Evolutionary conservation across 1,139 yeast genomes (phyloP), one percentile per base, ranked within the genome.

Genomic region (Chernovozyma aurita): DNA sequence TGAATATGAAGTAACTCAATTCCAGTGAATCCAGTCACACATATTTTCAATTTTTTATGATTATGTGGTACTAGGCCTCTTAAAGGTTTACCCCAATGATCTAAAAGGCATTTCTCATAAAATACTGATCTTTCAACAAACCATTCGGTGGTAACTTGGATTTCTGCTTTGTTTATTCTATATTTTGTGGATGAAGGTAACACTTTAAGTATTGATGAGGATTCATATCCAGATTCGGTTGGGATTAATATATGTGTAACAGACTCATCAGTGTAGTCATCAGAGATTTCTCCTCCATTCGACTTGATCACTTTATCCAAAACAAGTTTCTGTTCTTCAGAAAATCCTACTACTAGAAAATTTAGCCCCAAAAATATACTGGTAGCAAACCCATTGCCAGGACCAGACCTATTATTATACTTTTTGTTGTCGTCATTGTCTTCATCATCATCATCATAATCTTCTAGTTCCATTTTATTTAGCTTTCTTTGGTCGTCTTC

Each of bases 1-100:
- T 75, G 78, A 8, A 86, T 50, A 58, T 90, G 97, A 30, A 86
- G 61, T 21, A 81, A 63, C 53, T 90, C 97, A 14, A 87, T 78
- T 0, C 95, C 97, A 11, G 78, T 72, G 50, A 85, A 90, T 4
- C 97, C 97, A 1, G 94, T 76, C 2, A 85, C 68, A 42, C 85
- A 75, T 1, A 88, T 65, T 33, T 70, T 70, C 43, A 80, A 60
- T 9, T 61, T 57, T 14, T 48, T 48, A 3, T 8, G 13, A 4
- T 54, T 61, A 9, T 65, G 57, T 15, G 61, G 45, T 2, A 58
- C 48, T 13, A 71, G 52, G 9, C 71, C 67, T 18, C 57, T 62
- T 38, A 80, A 64, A 1, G 88, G 92, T 25, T 57, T 55, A 1
- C 86, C 76, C 97, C 97, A 90, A n/a, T 69, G 57, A 52, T 87